phyloP scores from a whole-genome alignment of 306 rosid genomes.

The Acacia confusa region DNA sequence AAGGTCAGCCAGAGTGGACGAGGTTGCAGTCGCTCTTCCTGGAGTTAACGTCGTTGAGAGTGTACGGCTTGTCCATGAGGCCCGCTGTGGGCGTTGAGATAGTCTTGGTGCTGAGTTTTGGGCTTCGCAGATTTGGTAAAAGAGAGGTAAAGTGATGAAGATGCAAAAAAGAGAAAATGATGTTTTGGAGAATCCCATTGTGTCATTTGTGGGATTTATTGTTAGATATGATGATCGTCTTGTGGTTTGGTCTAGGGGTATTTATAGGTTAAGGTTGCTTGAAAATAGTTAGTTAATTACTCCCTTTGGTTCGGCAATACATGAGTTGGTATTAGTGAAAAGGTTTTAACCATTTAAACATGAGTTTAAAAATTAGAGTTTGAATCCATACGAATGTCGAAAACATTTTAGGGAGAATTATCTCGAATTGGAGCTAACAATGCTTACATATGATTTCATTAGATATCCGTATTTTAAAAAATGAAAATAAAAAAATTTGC shows the following conservation, averaged over 20 bases:
- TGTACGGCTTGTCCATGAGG: conserved; percentile 29
- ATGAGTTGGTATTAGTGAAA: too few relatives aligned
- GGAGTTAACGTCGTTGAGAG: conserved; percentile 11
- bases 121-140: background rate
- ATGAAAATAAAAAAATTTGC: too few relatives aligned
- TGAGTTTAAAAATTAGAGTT: too few relatives aligned
- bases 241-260: background rate
- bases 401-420: too few relatives aligned
- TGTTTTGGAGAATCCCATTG: background rate
- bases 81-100: conserved; percentile 28
- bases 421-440: too few relatives aligned
- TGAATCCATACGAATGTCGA: too few relatives aligned
- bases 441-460: too few relatives aligned
- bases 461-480: too few relatives aligned
- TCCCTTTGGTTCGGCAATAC: too few relatives aligned
- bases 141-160: background rate
- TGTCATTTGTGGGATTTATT: background rate
- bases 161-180: background rate
- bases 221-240: background rate
- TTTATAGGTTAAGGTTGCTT: background rate
- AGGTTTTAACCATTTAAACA: too few relatives aligned
- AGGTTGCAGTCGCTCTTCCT: conserved; percentile 1
- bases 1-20: conserved; percentile 15
- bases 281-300: background rate
- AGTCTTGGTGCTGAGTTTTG: conserved; percentile 28